These are phyloP conservation scores for Edaphochlamys debaryana DNA, from an alignment of 139 green algal genomes.

Conservation along the genomic window DNA sequence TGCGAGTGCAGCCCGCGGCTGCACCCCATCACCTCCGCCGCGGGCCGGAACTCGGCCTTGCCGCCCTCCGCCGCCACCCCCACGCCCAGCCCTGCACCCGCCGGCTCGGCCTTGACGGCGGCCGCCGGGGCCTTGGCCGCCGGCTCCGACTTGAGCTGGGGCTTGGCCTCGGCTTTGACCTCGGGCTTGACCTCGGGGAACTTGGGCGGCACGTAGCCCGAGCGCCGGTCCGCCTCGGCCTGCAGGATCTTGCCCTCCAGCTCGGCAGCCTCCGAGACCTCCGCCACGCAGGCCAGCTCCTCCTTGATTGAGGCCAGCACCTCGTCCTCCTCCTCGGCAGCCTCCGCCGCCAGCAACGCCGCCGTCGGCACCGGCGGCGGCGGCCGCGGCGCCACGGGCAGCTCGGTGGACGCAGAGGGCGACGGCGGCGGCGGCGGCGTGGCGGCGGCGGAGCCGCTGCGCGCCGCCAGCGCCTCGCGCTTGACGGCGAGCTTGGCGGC, in stretches of 20 bases:
- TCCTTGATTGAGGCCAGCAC: not conserved
- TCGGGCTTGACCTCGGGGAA: no score
- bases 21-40: not conserved
- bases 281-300: not conserved
- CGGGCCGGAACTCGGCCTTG: no score
- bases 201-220: not conserved
- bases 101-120: not conserved
- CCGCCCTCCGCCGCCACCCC: not conserved
- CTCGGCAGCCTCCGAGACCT: slow-evolving; percentile 1
- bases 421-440: not conserved
- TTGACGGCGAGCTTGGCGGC: not conserved
- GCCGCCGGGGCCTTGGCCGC: no score
- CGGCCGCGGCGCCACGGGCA: not conserved
- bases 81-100: not conserved
- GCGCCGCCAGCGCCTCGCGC: not conserved
- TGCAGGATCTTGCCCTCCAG: not conserved
- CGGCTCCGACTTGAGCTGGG: not conserved
- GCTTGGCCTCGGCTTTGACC: not conserved
- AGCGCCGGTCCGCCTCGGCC: not conserved
- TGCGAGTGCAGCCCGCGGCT: not conserved
- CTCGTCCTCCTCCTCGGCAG: not conserved
- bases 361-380: not conserved
- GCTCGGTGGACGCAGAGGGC: not conserved
- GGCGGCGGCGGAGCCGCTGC: not conserved
- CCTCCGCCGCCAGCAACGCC: not conserved